phyloP scores from a whole-genome alignment of 306 rosid species.

The Calophaca sinica region DNA sequence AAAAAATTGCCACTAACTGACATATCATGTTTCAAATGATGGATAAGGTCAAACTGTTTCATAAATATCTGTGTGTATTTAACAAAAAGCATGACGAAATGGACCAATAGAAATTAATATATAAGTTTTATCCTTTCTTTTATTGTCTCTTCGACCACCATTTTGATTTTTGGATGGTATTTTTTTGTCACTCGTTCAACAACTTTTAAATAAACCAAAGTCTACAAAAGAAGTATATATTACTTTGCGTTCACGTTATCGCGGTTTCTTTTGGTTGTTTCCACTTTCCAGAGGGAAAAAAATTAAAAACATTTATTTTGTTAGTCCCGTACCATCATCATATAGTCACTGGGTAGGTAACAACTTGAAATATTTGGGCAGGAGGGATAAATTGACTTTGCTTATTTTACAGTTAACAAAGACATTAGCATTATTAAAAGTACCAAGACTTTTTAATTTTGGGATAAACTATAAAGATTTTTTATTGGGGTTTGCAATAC shows the following conservation, averaged over 20 bases:
- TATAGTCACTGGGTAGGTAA: not conserved
- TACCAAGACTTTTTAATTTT: not conserved
- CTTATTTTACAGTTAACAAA: not conserved
- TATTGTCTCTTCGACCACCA: not conserved
- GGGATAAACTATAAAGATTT: not conserved
- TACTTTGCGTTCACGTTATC: not conserved
- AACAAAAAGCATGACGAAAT: too few relatives aligned
- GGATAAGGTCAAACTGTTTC: too few relatives aligned
- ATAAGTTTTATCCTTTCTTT: too few relatives aligned
- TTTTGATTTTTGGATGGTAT: not conserved
- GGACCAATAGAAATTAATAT: too few relatives aligned
- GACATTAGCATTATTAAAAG: not conserved
- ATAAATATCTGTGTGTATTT: too few relatives aligned
- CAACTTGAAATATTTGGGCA: not conserved
- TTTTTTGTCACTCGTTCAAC: not conserved
- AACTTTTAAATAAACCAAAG: not conserved
- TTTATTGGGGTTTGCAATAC: too few relatives aligned
- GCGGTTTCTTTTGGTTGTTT: not conserved
- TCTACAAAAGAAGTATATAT: not conserved
- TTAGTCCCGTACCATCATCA: constrained; percentile 14
- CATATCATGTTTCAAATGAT: too few relatives aligned
- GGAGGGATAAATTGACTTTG: not conserved
- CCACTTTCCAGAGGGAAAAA: not conserved
- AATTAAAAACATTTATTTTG: not conserved
- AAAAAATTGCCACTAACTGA: too few relatives aligned